Conservation (phyloP, 768 basidiomycete genomes). For the Hygrocybe coccinea region DNA sequence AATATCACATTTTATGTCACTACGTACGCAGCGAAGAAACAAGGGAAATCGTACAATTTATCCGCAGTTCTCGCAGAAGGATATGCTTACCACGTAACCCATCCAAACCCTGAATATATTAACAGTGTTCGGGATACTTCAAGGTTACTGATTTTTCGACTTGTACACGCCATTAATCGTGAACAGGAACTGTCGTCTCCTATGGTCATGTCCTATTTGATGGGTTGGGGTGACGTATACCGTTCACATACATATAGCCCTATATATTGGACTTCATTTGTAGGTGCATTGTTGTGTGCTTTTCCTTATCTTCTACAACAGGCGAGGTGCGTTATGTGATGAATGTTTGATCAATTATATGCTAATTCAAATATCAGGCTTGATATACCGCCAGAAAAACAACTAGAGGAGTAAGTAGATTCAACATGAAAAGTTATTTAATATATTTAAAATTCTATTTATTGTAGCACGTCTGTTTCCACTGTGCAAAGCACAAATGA, state of each 20-base stretch:
- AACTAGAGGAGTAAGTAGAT: no score
- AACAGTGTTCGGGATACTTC: conserved; percentile 8
- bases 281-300: conserved; percentile 9
- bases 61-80: conserved; percentile 33
- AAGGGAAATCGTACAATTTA: conserved; percentile 26
- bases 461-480: no score
- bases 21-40: conserved; percentile 34
- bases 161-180: conserved; percentile 29
- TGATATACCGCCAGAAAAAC: no score
- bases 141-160: conserved; percentile 26
- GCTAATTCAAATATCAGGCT: no score
- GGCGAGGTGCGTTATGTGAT: no score
- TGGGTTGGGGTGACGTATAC: conserved; percentile 41
- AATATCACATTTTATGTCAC: conserved; percentile 33
- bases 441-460: no score
- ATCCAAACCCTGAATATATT: no score
- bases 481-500: no score
- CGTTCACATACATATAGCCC: conserved; percentile 33
- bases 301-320: no score
- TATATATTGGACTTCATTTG: conserved; percentile 32
- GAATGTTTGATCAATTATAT: no score
- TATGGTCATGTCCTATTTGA: conserved; percentile 38
- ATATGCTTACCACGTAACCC: conserved; percentile 25
- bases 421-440: no score
- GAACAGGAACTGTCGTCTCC: conserved; percentile 37